Conservation (phyloP, 2,329 filamentous ascomycete species). For the Neocucurbitaria cava region DNA sequence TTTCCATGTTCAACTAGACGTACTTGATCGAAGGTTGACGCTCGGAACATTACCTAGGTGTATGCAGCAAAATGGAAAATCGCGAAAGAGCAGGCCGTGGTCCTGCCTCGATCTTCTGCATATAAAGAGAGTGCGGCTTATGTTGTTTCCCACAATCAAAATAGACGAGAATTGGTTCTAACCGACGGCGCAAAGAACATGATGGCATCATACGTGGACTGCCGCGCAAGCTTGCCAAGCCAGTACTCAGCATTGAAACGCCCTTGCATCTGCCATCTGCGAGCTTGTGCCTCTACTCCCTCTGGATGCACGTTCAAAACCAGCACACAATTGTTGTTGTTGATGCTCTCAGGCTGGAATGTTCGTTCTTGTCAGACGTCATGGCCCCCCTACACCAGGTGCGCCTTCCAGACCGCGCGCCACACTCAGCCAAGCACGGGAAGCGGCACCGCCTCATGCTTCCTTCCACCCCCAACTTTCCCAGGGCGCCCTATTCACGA, state of each 20-base stretch:
- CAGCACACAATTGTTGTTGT: background rate
- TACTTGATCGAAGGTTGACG: too few species aligned
- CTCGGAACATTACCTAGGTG: too few species aligned
- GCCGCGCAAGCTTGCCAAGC: background rate
- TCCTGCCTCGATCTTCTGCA: too few species aligned
- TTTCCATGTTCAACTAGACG: too few species aligned
- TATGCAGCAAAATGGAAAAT: too few species aligned
- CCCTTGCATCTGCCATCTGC: background rate
- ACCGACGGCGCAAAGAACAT: background rate
- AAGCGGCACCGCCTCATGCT: conserved; percentile 4
- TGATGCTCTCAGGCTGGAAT: background rate
- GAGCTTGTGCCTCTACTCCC: background rate
- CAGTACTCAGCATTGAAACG: background rate
- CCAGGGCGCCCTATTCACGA: background rate
- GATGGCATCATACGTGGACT: background rate
- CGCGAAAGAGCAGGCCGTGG: too few species aligned
- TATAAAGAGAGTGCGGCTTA: too few species aligned
- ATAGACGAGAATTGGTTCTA: too few species aligned
- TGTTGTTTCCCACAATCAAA: too few species aligned
- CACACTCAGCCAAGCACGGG: conserved; percentile 10
- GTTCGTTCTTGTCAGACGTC: background rate
- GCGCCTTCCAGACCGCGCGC: conserved; percentile 17
- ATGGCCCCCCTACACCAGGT: background rate
- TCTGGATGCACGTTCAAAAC: too few species aligned
- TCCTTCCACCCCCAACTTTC: background rate